A percentile compares a stretch with the other conserved stretches of the same genome.
phyloP scores from a whole-genome alignment of 2,329 filamentous ascomycete genomes.

The Polytolypa hystricis region DNA sequence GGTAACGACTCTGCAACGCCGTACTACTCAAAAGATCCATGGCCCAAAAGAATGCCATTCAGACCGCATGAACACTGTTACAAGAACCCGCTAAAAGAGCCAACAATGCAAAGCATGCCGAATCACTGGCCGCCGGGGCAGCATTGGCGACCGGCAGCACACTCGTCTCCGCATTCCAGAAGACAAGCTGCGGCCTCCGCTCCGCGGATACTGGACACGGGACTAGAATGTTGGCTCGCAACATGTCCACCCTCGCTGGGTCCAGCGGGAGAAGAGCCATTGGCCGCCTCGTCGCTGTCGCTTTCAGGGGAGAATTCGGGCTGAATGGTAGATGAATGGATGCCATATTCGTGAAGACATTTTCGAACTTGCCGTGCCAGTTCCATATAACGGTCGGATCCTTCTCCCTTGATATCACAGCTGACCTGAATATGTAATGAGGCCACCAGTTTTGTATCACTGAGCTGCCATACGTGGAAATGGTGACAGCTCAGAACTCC shows the following conservation, averaged over 20 bases:
- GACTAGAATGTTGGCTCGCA: slow-evolving; percentile 15
- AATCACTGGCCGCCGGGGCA: slow-evolving; percentile 16
- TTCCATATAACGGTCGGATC: slow-evolving; percentile 74
- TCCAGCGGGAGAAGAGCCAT: neutral
- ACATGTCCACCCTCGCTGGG: neutral
- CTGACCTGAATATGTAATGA: slow-evolving; percentile 87
- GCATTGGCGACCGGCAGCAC: slow-evolving; percentile 30
- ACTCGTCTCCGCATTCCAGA: slow-evolving; percentile 38
- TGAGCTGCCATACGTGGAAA: slow-evolving; percentile 95
- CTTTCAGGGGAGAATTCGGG: slow-evolving; percentile 56
- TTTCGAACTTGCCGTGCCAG: slow-evolving; percentile 70
- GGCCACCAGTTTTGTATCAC: slow-evolving; percentile 85
- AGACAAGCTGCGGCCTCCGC: slow-evolving; percentile 32
- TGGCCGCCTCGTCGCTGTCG: slow-evolving; percentile 22
- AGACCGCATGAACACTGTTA: too few relatives aligned
- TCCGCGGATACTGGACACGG: slow-evolving; percentile 26
- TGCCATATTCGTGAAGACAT: slow-evolving; percentile 89
- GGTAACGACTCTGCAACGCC: too few relatives aligned
- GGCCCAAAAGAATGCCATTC: too few relatives aligned
- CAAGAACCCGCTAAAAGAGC: too few relatives aligned
- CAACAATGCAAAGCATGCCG: too few relatives aligned
- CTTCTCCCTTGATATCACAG: slow-evolving; percentile 76
- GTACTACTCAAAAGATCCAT: too few relatives aligned
- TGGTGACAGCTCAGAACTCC: slow-evolving; percentile 89
- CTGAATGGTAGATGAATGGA: slow-evolving; percentile 95